Evolutionary conservation across 2,329 filamentous ascomycete species (phyloP), one percentile per base, ranked within the genome.

Genomic region (Domatiomyces globalis): DNA sequence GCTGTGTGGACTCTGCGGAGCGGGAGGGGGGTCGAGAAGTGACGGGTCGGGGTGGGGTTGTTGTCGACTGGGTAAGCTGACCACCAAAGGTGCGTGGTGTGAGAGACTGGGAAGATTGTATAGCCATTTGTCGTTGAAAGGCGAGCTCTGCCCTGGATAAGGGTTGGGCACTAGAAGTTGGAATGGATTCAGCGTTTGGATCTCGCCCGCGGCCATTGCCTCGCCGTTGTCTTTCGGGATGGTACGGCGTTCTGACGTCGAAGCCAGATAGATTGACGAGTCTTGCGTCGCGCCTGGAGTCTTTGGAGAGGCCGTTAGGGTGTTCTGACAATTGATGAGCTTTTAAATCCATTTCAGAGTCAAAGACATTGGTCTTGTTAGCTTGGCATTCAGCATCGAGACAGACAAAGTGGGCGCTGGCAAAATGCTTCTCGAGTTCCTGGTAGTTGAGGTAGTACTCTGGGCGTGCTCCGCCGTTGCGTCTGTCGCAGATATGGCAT

Each of bases 291-390:
- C 87, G 77, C 51, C 88, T 76, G 1, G 84, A 81, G 59, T 90
- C 85, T 62, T 94, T 95, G 7, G 87, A 87, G 20, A 94, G 66
- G 0, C 83, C 79, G 59, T 82, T 80, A 0, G 83, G 87, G 64
- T 98, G 92, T 50, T 83, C 79, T 60, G 85, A 83, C 8, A 98
- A 70, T 65, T 94, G 87, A 68, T 98, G 92, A 2, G 85, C 92
- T 66, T 96, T 94, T 46, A 98, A 71, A 62, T 98, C 92, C 74
- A 98, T 82, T 63, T 95, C 87, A 0, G 88, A 89, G 51, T 87
- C 87, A 60, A 98, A 98, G 0, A 96, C 92, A 27, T 96, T 85
- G 64, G 96, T 95, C 65, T 95, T 96, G 77, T 95, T 95, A 61
- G 96, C 92, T 63, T 92, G 66, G 62, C 92, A 98, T 63, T 95